Evolutionary conservation across 345 rosid genomes (phyloP).

Genomic region (Abelmoschus esculentus): DNA sequence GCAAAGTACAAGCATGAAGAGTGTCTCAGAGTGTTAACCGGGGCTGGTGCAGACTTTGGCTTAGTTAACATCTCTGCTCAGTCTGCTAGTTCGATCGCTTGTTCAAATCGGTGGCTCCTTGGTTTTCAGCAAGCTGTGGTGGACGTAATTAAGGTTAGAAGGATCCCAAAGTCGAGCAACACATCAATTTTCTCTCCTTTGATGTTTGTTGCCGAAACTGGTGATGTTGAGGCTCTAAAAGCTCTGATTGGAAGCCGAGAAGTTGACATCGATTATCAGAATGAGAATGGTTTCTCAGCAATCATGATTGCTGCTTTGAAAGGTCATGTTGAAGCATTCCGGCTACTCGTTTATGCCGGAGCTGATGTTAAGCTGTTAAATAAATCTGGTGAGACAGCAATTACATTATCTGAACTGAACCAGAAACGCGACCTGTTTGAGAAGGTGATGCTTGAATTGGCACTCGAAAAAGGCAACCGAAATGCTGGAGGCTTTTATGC

Average conservation of each 20-base stretch:
- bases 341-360: conserved; percentile 67
- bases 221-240: conserved; percentile 60
- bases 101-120: conserved; percentile 51
- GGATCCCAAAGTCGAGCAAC: conserved; percentile 54
- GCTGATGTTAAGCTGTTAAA: conserved; percentile 77
- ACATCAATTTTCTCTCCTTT: conserved; percentile 49
- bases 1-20: conserved; percentile 51
- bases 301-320: conserved; percentile 75
- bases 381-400: conserved; percentile 69
- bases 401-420: conserved; percentile 54
- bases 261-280: conserved; percentile 63
- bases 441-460: conserved; percentile 90
- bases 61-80: conserved; percentile 42
- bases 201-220: conserved; percentile 52
- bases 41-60: conserved; percentile 85
- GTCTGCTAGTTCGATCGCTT: conserved; percentile 49
- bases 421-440: conserved; percentile 63
- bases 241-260: conserved; percentile 34
- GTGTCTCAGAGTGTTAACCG: conserved; percentile 51
- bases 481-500: conserved; percentile 80
- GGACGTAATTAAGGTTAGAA: conserved; percentile 45
- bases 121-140: conserved; percentile 60
- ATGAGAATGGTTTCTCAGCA: conserved; percentile 73
- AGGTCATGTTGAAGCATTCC: conserved; percentile 78
- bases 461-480: conserved; percentile 70